These are phyloP conservation scores for Podosphaera xanthii DNA, from an alignment of 2,329 filamentous ascomycete species.

Conservation along the genomic window DNA sequence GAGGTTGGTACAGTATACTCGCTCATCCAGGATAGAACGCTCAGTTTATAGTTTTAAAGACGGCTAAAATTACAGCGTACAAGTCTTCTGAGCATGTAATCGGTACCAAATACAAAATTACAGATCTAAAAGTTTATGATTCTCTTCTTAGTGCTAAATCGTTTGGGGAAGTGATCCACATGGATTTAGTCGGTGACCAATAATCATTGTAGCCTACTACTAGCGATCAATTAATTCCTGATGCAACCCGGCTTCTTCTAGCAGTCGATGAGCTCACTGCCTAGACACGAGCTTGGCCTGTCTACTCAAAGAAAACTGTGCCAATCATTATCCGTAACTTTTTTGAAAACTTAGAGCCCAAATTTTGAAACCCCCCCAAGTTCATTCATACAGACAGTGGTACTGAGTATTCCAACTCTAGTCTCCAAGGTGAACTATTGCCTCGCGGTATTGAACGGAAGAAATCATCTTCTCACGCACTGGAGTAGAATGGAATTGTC, in stretches of 20 bases:
- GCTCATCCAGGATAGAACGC: not conserved
- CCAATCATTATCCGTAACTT: not conserved
- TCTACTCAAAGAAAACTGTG: not conserved
- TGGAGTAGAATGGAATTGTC: not conserved
- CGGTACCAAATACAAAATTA: not conserved
- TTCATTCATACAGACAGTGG: not conserved
- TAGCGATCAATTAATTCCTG: not conserved
- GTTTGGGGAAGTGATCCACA: not conserved
- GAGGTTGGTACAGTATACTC: not conserved
- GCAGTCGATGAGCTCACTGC: too few relatives aligned
- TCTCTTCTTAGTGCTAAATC: not conserved
- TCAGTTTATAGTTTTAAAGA: not conserved
- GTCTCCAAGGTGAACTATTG: not conserved
- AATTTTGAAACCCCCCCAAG: not conserved
- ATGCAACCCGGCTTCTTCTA: too few relatives aligned
- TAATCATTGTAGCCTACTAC: not conserved
- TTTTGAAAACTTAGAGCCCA: not conserved
- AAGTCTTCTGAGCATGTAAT: not conserved
- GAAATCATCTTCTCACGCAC: not conserved
- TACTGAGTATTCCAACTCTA: not conserved
- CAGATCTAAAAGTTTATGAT: not conserved
- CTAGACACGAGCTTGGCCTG: too few relatives aligned
- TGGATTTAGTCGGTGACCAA: not conserved
- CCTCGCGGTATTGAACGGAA: not conserved
- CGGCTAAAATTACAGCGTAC: not conserved